Conservation (phyloP, 2,329 filamentous ascomycete species). For the Botrytis pseudocinerea region DNA sequence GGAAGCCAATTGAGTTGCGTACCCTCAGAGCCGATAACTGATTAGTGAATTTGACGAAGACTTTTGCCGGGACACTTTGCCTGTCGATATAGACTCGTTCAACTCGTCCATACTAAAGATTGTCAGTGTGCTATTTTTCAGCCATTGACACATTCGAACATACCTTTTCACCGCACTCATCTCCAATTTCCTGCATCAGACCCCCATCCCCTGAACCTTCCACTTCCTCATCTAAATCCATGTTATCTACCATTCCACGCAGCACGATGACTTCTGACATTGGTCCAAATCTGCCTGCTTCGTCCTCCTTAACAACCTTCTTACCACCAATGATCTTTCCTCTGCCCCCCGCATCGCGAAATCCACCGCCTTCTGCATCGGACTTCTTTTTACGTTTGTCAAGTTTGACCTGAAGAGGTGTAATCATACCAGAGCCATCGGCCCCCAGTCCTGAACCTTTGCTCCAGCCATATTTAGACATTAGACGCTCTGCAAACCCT, state of each 20-base stretch:
- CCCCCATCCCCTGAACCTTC: conserved; percentile 59
- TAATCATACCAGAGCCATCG: conserved; percentile 76
- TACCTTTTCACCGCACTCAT: conserved; percentile 83
- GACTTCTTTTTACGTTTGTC: conserved; percentile 80
- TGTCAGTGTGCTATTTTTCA: conserved; percentile 22
- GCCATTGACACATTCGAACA: conserved; percentile 24
- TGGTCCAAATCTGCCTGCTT: conserved; percentile 61
- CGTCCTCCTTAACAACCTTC: conserved; percentile 46
- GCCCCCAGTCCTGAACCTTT: conserved; percentile 87
- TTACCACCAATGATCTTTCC: conserved; percentile 80
- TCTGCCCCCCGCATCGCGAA: conserved; percentile 63
- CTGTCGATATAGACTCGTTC: conserved; percentile 76
- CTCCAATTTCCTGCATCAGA: conserved; percentile 90
- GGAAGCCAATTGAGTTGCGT: conserved; percentile 44
- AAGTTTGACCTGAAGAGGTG: conserved; percentile 79
- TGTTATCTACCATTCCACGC: conserved; percentile 80
- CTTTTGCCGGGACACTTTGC: conserved; percentile 56
- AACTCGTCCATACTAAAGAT: conserved; percentile 71
- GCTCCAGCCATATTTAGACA: conserved; percentile 93
- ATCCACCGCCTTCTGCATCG: conserved; percentile 78
- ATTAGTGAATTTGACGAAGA: conserved; percentile 93
- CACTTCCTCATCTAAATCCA: conserved; percentile 79
- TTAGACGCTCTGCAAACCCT: conserved; percentile 82
- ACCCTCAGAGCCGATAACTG: conserved; percentile 81
- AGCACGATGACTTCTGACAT: conserved; percentile 85